phyloP scores from a whole-genome alignment of 257 asterid species.

The Solanum chmielewskii region DNA sequence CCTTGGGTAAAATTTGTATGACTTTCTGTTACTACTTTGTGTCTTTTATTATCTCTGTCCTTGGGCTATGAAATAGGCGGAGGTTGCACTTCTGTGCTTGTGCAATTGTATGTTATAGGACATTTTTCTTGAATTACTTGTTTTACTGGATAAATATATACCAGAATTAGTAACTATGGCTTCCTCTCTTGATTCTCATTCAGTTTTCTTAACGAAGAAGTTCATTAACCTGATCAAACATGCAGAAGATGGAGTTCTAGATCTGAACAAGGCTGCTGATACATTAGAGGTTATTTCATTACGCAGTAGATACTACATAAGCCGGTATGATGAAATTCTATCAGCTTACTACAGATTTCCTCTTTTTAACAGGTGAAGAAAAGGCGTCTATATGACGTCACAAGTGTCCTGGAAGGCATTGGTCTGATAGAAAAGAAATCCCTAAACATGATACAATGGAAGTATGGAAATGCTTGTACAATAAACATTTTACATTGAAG shows the following conservation, averaged over 20 bases:
- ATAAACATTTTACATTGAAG: neutral
- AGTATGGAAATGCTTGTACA: constrained; percentile 39
- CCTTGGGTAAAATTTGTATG: constrained; percentile 49
- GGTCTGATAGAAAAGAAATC: constrained; percentile 90
- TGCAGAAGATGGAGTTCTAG: constrained; percentile 93
- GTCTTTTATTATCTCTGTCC: constrained; percentile 8
- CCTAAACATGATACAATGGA: constrained; percentile 92
- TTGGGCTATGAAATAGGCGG: neutral
- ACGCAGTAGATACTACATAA: constrained; percentile 3
- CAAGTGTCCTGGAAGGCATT: constrained; percentile 91
- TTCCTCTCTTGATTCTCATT: neutral
- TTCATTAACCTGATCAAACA: constrained; percentile 79
- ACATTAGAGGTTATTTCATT: constrained; percentile 55
- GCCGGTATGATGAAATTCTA: neutral
- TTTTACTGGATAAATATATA: neutral
- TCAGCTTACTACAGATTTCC: constrained; percentile 25
- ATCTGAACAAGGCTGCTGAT: constrained; percentile 87
- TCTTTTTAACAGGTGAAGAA: constrained; percentile 80
- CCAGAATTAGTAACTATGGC: neutral
- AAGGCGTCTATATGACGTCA: constrained; percentile 90
- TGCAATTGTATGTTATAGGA: neutral
- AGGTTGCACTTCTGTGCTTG: neutral
- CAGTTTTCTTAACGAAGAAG: constrained; percentile 87
- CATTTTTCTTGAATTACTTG: neutral
- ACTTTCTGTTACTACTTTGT: neutral